Evolutionary conservation across 768 basidiomycete genomes (phyloP).

Genomic region (Pulveroboletus sp.): DNA sequence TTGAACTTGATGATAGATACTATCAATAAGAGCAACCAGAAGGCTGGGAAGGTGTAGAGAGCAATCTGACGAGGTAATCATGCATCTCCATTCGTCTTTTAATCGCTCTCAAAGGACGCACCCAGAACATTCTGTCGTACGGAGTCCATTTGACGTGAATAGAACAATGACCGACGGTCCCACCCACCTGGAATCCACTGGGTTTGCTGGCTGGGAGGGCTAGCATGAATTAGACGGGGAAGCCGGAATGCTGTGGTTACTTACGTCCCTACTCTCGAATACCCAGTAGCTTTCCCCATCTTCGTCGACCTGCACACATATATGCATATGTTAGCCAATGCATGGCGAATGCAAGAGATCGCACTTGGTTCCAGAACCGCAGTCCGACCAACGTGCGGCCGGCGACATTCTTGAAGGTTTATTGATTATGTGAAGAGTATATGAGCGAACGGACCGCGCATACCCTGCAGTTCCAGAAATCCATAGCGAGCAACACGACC

Average conservation of each 20-base stretch:
- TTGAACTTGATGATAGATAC: constrained; percentile 87
- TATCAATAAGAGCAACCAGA: constrained; percentile 84
- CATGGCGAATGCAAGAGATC: background rate
- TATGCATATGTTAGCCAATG: constrained; percentile 1
- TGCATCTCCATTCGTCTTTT: constrained; percentile 11
- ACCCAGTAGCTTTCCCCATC: constrained; percentile 97
- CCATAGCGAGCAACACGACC: constrained; percentile 90
- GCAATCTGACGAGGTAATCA: constrained; percentile 54
- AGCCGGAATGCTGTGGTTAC: constrained; percentile 25
- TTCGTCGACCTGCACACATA: constrained; percentile 69
- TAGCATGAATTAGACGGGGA: constrained; percentile 28
- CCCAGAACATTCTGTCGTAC: constrained; percentile 84
- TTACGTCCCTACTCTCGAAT: constrained; percentile 92
- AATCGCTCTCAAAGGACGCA: constrained; percentile 31
- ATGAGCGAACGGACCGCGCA: constrained; percentile 14
- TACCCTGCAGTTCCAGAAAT: constrained; percentile 98
- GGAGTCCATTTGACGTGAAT: constrained; percentile 5
- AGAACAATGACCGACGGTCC: constrained; percentile 4
- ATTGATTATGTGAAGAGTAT: constrained; percentile 1
- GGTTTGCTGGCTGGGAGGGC: constrained; percentile 86
- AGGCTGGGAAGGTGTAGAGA: constrained; percentile 80
- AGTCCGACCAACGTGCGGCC: constrained; percentile 92
- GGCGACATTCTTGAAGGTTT: constrained; percentile 69
- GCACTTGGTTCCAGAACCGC: constrained; percentile 94
- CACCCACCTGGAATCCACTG: constrained; percentile 78